phyloP scores from a whole-genome alignment of 345 rosid species.

The Cardamine occulta region DNA sequence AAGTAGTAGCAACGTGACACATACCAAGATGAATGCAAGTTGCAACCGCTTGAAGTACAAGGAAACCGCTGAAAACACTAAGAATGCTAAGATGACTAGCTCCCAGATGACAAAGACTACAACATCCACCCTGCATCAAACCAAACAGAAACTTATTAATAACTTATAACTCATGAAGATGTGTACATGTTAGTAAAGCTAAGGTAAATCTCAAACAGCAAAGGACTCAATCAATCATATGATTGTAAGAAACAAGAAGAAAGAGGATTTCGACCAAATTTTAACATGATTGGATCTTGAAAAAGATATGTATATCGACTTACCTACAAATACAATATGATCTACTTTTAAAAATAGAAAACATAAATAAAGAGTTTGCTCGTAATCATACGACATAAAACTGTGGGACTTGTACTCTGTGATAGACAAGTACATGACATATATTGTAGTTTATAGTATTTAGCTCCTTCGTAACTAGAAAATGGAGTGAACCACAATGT shows the following conservation, averaged over 20 bases:
- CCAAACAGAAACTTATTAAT: constrained; percentile 11
- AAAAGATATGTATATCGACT: not conserved
- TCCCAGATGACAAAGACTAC: constrained; percentile 96
- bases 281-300: not conserved
- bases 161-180: constrained; percentile 19
- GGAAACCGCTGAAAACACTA: constrained; percentile 94
- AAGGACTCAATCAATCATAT: not conserved
- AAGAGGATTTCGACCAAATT: not conserved
- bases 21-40: constrained; percentile 78
- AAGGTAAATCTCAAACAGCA: not conserved
- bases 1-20: constrained; percentile 77
- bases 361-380: not conserved
- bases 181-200: not conserved
- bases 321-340: not conserved
- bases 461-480: not conserved
- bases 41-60: constrained; percentile 79
- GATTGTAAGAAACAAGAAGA: not conserved
- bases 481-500: not conserved
- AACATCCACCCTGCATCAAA: constrained; percentile 88
- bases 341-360: not conserved
- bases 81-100: constrained; percentile 83
- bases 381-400: not conserved
- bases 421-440: constrained; percentile 7
- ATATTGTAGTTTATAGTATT: not conserved
- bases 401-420: not conserved